Percentiles rank a stretch among this genome's conserved stretches.
These are phyloP conservation scores for Penicillium capsulatum DNA, from an alignment of 2,329 filamentous ascomycete species.

Conservation along the genomic window DNA sequence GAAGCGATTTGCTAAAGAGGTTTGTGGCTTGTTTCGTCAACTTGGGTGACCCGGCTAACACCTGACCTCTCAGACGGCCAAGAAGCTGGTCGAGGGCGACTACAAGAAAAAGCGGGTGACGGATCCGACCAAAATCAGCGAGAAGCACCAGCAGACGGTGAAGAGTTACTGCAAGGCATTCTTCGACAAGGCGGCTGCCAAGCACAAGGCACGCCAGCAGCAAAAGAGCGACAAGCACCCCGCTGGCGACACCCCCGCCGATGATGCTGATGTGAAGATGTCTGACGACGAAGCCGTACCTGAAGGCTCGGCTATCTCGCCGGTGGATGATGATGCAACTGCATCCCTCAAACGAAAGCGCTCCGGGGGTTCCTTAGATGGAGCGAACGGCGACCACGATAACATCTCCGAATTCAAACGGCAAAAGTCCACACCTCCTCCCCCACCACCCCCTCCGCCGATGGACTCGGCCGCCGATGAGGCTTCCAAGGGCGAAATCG, in stretches of 20 bases:
- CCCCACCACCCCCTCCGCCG: constrained; percentile 34
- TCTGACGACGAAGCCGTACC: constrained; percentile 39
- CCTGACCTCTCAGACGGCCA: constrained; percentile 53
- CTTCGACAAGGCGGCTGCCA: constrained; percentile 78
- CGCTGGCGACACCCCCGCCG: constrained; percentile 22
- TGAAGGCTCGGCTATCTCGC: constrained; percentile 33
- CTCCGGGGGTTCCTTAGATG: constrained; percentile 8
- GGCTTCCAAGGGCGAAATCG: constrained; percentile 12
- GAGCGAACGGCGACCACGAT: constrained; percentile 23
- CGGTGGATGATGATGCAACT: constrained; percentile 44
- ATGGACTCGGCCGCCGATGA: constrained; percentile 17
- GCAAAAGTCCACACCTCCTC: constrained; percentile 46
- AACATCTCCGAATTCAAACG: constrained; percentile 51
- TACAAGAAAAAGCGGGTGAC: constrained; percentile 85
- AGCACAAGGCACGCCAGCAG: constrained; percentile 66
- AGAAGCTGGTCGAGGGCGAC: constrained; percentile 86
- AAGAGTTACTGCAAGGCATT: constrained; percentile 80
- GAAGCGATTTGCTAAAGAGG: constrained; percentile 62
- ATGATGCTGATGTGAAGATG: constrained; percentile 35
- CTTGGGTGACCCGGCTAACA: background rate
- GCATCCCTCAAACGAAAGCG: constrained; percentile 19
- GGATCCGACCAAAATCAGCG: constrained; percentile 70
- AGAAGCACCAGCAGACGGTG: constrained; percentile 76
- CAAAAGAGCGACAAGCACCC: constrained; percentile 52
- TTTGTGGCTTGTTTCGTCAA: constrained; percentile 27